A percentile compares a stretch with the other conserved stretches of the same genome.
Evolutionary conservation across 352 stramenopile species (phyloP).

Genomic region (Phytophthora syringae): DNA sequence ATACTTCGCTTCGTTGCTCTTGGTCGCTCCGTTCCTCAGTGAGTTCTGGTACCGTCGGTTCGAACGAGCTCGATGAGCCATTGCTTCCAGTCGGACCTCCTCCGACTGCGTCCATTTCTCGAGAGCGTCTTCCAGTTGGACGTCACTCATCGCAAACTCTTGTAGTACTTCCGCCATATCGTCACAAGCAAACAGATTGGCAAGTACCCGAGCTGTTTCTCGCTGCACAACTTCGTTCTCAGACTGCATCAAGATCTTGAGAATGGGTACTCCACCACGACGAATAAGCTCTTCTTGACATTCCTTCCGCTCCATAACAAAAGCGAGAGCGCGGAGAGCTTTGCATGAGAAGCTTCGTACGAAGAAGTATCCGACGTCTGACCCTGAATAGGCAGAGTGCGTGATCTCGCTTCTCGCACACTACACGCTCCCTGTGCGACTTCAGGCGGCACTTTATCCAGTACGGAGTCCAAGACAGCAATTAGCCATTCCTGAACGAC

Average conservation of each 20-base stretch:
- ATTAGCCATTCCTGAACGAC: conserved; percentile 80
- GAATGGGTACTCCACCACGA: conserved; percentile 58
- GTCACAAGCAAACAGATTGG: conserved; percentile 71
- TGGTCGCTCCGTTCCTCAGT: conserved; percentile 2
- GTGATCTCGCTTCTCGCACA: conserved; percentile 64
- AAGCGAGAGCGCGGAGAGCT: conserved; percentile 63
- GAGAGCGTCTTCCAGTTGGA: conserved; percentile 45
- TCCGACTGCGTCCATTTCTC: conserved; percentile 53
- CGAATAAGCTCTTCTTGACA: conserved; percentile 64
- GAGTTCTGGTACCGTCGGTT: conserved; percentile 63
- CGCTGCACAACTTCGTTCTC: conserved; percentile 55
- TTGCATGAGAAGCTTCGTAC: conserved; percentile 62
- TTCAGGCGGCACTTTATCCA: conserved; percentile 58
- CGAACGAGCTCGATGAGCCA: conserved; percentile 61
- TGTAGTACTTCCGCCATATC: conserved; percentile 44
- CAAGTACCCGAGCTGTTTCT: conserved; percentile 66
- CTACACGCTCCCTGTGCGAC: conserved; percentile 56
- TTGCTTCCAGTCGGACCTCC: conserved; percentile 55
- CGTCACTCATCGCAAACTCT: conserved; percentile 46
- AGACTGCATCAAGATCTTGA: conserved; percentile 57
- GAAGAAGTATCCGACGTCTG: conserved; percentile 26
- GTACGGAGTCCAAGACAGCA: conserved; percentile 67
- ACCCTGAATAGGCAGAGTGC: conserved; percentile 61
- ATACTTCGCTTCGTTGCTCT: conserved; percentile 54
- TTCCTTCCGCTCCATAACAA: conserved; percentile 57